These are phyloP conservation scores for Mycena maculata DNA, from an alignment of 768 basidiomycete genomes.

Conservation along the genomic window DNA sequence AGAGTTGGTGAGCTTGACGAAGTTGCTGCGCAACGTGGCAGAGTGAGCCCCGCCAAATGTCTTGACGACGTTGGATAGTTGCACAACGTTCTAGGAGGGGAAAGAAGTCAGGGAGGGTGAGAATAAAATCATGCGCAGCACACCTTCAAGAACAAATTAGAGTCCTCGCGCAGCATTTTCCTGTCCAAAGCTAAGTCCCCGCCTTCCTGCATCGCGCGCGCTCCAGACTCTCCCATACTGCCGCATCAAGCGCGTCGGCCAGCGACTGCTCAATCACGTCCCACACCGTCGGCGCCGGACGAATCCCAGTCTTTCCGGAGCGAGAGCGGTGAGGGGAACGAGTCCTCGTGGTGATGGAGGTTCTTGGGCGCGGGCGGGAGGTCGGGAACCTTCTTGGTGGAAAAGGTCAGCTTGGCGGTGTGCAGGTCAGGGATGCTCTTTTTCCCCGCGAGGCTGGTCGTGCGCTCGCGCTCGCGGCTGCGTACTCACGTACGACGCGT, in stretches of 20 bases:
- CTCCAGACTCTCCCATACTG: constrained; percentile 65
- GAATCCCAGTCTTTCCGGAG: constrained; percentile 62
- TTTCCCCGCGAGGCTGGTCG: constrained; percentile 59
- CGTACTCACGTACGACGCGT: constrained; percentile 61
- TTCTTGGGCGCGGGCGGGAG: constrained; percentile 34
- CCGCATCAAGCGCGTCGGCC: constrained; percentile 54
- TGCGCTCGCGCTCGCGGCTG: constrained; percentile 48
- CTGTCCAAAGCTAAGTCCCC: constrained; percentile 61
- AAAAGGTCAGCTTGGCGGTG: constrained; percentile 56
- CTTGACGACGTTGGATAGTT: constrained; percentile 81
- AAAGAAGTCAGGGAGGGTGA: background rate
- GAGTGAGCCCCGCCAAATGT: constrained; percentile 69
- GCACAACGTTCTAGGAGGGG: constrained; percentile 76
- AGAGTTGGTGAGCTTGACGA: constrained; percentile 82
- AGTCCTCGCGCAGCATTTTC: constrained; percentile 78
- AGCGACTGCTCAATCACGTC: constrained; percentile 38
- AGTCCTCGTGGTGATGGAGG: constrained; percentile 45
- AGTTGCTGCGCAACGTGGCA: constrained; percentile 70
- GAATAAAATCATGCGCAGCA: constrained; percentile 23
- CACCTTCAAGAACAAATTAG: constrained; percentile 86
- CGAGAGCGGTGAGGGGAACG: constrained; percentile 53
- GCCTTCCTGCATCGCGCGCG: constrained; percentile 65
- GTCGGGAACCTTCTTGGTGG: constrained; percentile 43
- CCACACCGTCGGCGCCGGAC: no score
- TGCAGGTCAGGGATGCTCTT: constrained; percentile 91